Conservation (phyloP, 495 filamentous ascomycete genomes). For the Aspergillus hancockii region DNA sequence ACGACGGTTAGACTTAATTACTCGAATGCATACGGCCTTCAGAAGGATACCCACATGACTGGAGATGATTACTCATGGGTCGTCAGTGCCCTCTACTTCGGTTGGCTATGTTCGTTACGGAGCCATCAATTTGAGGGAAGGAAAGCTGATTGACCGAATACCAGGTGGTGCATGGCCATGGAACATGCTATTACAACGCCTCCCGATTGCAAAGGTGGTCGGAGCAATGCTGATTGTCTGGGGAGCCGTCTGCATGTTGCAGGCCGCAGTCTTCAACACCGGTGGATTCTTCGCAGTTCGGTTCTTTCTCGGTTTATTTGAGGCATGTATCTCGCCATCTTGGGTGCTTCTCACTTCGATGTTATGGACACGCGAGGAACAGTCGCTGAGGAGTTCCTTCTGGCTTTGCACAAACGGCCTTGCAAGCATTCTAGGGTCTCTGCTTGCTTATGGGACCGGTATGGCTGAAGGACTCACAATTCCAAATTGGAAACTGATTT, state of each 20-base stretch:
- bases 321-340: constrained; percentile 31
- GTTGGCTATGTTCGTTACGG: constrained; percentile 17
- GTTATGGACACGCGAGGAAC: constrained; percentile 19
- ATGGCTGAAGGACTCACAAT: background rate
- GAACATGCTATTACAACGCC: constrained; percentile 31
- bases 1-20: constrained; percentile 7
- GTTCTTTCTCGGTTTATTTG: constrained; percentile 39
- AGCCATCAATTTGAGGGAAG: background rate
- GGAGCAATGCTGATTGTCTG: constrained; percentile 34
- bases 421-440: background rate
- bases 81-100: constrained; percentile 32
- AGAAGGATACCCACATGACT: constrained; percentile 30
- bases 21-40: constrained; percentile 27
- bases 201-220: constrained; percentile 31
- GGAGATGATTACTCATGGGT: constrained; percentile 37
- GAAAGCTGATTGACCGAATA: background rate
- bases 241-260: constrained; percentile 33
- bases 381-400: constrained; percentile 17
- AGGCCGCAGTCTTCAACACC: constrained; percentile 30
- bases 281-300: constrained; percentile 30
- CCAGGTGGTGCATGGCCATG: constrained; percentile 33
- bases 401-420: constrained; percentile 19
- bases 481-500: background rate
- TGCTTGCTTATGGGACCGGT: constrained; percentile 5
- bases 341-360: constrained; percentile 28